Percentiles rank a stretch among this genome's conserved stretches.
Conservation (phyloP, 495 filamentous ascomycete genomes). For the Glonium stellatum region DNA sequence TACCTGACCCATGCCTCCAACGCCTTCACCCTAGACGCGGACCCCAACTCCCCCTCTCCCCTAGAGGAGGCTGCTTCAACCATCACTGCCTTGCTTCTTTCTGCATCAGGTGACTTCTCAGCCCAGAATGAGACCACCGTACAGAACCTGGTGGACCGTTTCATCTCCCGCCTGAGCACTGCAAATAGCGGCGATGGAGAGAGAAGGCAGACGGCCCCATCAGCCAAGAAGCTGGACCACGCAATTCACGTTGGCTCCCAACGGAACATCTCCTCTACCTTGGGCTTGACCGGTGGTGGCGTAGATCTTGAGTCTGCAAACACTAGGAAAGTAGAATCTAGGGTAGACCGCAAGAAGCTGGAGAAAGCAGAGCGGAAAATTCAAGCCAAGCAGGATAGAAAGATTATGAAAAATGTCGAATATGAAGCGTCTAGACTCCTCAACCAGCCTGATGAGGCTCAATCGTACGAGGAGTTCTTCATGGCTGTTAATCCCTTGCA, state of each 20-base stretch:
- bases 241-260: slow-evolving; percentile 92
- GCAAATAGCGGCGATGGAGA: slow-evolving; percentile 67
- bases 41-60: slow-evolving; percentile 59
- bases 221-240: slow-evolving; percentile 83
- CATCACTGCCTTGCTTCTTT: slow-evolving; percentile 79
- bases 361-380: slow-evolving; percentile 99
- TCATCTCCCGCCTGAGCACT: slow-evolving; percentile 72
- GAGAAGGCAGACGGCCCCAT: slow-evolving; percentile 57
- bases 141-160: slow-evolving; percentile 78
- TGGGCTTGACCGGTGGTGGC: slow-evolving; percentile 73
- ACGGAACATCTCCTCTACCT: slow-evolving; percentile 88
- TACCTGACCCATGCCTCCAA: slow-evolving; percentile 91
- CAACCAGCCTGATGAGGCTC: slow-evolving; percentile 70
- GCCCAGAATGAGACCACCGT: slow-evolving; percentile 67
- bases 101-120: slow-evolving; percentile 76
- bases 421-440: slow-evolving; percentile 93
- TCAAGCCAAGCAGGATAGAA: slow-evolving; percentile 96
- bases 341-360: slow-evolving; percentile 97
- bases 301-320: slow-evolving; percentile 94
- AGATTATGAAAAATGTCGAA: slow-evolving; percentile 93
- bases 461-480: slow-evolving; percentile 98
- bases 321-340: slow-evolving; percentile 86
- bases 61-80: slow-evolving; percentile 76
- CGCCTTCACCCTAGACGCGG: slow-evolving; percentile 68
- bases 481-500: slow-evolving; percentile 98